Evolutionary conservation across 352 stramenopile genomes (phyloP).

Genomic region (Lagenidium giganteum): DNA sequence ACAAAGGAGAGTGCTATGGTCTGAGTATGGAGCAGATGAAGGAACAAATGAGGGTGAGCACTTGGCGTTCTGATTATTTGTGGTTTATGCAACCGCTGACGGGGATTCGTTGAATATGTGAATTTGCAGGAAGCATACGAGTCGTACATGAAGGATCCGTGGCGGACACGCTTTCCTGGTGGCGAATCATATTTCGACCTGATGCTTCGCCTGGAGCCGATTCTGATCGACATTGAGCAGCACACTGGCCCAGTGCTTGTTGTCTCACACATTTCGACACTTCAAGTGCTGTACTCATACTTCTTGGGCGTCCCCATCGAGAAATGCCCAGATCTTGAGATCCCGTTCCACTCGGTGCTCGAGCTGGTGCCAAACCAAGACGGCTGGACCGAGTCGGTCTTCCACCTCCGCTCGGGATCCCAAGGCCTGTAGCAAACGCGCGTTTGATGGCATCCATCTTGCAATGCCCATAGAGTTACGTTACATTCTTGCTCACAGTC

Average conservation of each 20-base stretch:
- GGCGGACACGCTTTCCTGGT: constrained; percentile 79
- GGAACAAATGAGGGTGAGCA: constrained; percentile 54
- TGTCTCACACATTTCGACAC: constrained; percentile 82
- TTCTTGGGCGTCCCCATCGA: constrained; percentile 79
- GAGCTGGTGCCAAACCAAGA: constrained; percentile 78
- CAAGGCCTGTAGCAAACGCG: no score
- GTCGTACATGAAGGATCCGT: constrained; percentile 64
- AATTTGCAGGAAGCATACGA: constrained; percentile 55
- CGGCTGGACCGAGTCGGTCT: constrained; percentile 81
- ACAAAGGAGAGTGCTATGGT: constrained; percentile 84
- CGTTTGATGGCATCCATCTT: no score
- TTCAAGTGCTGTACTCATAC: constrained; percentile 87
- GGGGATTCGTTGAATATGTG: no score
- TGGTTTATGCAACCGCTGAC: no score
- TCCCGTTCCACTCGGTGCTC: constrained; percentile 81
- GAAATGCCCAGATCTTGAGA: constrained; percentile 69
- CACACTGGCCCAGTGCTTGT: constrained; percentile 81
- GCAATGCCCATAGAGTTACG: no score
- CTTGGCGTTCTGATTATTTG: no score
- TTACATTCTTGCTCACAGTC: no score
- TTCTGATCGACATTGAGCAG: constrained; percentile 92
- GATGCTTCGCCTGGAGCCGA: constrained; percentile 87
- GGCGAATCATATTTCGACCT: constrained; percentile 94
- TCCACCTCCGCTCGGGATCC: constrained; percentile 59
- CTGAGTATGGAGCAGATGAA: constrained; percentile 83